Percentiles rank a stretch among this genome's conserved stretches.
These are phyloP conservation scores for Fulvia fulva DNA, from an alignment of 2,329 filamentous ascomycete species.

Conservation along the genomic window DNA sequence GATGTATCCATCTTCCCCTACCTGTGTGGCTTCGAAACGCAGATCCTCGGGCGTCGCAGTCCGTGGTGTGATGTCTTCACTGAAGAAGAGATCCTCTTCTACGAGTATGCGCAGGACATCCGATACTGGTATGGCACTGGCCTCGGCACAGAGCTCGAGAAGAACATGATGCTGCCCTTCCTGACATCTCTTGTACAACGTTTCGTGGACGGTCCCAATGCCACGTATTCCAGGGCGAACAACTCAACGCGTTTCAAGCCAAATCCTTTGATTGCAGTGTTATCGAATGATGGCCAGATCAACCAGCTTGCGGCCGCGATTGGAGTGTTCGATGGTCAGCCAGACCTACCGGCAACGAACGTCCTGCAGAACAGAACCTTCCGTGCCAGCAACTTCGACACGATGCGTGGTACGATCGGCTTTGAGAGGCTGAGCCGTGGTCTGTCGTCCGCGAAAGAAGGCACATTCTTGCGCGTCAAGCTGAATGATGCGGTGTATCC, in stretches of 20 bases:
- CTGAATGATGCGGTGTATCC: conserved; percentile 63
- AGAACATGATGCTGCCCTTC: conserved; percentile 60
- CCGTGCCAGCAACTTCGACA: conserved; percentile 53
- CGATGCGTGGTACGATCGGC: conserved; percentile 63
- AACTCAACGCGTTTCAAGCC: conserved; percentile 46
- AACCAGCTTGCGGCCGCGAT: conserved; percentile 57
- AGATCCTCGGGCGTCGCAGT: conserved; percentile 55
- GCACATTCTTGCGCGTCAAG: conserved; percentile 53
- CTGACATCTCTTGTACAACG: conserved; percentile 52
- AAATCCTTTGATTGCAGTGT: conserved; percentile 57
- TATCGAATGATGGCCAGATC: conserved; percentile 64
- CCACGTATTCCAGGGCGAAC: conserved; percentile 46
- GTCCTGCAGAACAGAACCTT: conserved; percentile 46
- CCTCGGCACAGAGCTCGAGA: conserved; percentile 51
- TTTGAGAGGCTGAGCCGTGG: conserved; percentile 60
- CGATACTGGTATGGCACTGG: conserved; percentile 63
- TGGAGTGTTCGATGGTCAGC: conserved; percentile 59
- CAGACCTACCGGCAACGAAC: conserved; percentile 45
- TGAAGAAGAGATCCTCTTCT: conserved; percentile 56
- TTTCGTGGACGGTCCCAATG: conserved; percentile 51
- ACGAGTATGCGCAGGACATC: conserved; percentile 64
- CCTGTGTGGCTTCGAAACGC: conserved; percentile 64
- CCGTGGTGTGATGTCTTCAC: conserved; percentile 61
- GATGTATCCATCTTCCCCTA: conserved; percentile 61
- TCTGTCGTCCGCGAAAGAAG: conserved; percentile 22